Evolutionary conservation across 495 filamentous ascomycete genomes (phyloP).

Genomic region (Talaromyces stipitatus): DNA sequence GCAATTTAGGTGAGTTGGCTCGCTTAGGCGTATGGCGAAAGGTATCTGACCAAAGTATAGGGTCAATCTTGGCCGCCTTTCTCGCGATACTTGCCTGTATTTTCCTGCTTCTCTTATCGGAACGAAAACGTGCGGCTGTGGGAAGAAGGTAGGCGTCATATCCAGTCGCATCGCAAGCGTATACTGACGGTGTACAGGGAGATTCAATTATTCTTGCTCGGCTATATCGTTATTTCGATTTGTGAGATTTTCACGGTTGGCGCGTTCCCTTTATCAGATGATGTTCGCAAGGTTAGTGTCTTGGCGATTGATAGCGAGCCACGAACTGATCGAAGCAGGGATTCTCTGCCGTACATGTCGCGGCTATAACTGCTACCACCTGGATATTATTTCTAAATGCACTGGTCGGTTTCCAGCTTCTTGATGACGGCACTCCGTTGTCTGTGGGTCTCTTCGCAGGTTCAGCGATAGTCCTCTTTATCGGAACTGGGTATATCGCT

Average conservation of each 20-base stretch:
- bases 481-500: slow-evolving; percentile 92
- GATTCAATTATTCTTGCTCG: slow-evolving; percentile 87
- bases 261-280: slow-evolving; percentile 65
- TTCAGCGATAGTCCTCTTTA: slow-evolving; percentile 65
- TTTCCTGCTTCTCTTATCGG: slow-evolving; percentile 69
- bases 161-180: neutral
- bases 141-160: slow-evolving; percentile 63
- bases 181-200: slow-evolving; percentile 49
- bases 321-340: slow-evolving; percentile 42
- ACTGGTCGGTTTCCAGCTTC: slow-evolving; percentile 82
- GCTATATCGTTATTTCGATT: slow-evolving; percentile 83
- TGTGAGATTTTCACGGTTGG: slow-evolving; percentile 96
- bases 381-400: slow-evolving; percentile 94
- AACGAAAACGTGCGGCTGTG: slow-evolving; percentile 89
- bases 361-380: slow-evolving; percentile 73
- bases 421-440: slow-evolving; percentile 86
- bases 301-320: too few species aligned
- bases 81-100: slow-evolving; percentile 62
- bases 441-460: slow-evolving; percentile 67
- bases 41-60: slow-evolving; percentile 29
- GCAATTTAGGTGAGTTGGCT: slow-evolving; percentile 73
- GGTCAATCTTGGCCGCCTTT: slow-evolving; percentile 81
- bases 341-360: slow-evolving; percentile 90
- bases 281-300: slow-evolving; percentile 47
- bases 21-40: neutral